Evolutionary conservation across 2,329 filamentous ascomycete species (phyloP), one percentile per base, ranked within the genome.

Genomic region (Colletotrichum sp.): DNA sequence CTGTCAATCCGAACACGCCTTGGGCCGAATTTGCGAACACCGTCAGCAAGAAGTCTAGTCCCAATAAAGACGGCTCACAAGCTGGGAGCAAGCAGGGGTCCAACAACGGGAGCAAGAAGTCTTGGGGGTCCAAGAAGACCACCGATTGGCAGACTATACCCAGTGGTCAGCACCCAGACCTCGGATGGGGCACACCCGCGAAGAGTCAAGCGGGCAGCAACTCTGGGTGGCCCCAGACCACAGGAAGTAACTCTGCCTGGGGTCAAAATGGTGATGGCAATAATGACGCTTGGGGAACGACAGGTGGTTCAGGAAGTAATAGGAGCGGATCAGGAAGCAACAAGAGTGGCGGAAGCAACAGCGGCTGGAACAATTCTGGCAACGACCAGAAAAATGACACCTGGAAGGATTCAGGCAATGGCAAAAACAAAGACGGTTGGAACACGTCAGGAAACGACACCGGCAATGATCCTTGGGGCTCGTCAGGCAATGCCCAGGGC

Each of bases 91-190:
- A 61, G 22, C 52, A 48, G 5, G 68, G 73, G 8, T 74, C 77
- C 22, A 70, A 48, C 68, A 77, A 75, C 36, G 76, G 77, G 68
- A 66, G 68, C 30, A 73, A 73, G 52, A 65, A 71, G 55, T 48
- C 78, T 27, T 66, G 77, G 77, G 71, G 76, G 67, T 77, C 77
- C 52, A 67, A 72, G 44, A 65, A 78, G 66, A 36, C 63, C 19
- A 28, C 72, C 27, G 32, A 55, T 22, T 39, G 73, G 71, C 27
- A 71, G 59, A 36, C 69, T n/a, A 34, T 77, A 27, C 59, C 34
- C 5, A 65, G 72, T 25, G 60, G 66, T 6, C 68, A 77, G 30
- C 76, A 77, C 55, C 65, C 71, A 12, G 68, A 78, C 57, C 77
- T 78, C 60, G 44, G 15, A 48, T 32, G 71, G 71, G 66, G 34